Evolutionary conservation across 2,329 filamentous ascomycete genomes (phyloP).

Genomic region (Diplodia intermedia): DNA sequence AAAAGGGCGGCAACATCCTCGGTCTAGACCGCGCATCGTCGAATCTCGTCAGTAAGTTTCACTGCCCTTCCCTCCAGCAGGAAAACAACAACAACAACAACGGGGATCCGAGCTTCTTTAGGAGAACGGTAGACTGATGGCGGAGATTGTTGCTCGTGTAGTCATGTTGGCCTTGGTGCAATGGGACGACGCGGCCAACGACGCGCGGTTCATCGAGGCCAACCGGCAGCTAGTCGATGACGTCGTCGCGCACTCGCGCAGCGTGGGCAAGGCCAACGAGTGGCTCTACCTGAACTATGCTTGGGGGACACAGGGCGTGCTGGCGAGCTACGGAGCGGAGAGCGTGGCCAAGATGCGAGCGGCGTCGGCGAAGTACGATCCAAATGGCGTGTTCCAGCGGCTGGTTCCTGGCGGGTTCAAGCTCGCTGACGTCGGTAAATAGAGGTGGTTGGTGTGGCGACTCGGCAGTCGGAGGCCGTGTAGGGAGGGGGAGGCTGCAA

Average conservation of each 20-base stretch:
- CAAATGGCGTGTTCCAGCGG: conserved; percentile 39
- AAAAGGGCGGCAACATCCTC: conserved; percentile 35
- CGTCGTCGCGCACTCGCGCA: neutral
- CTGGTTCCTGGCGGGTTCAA: conserved; percentile 42
- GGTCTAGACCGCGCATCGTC: conserved; percentile 35
- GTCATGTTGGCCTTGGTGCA: neutral
- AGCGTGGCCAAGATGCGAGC: conserved; percentile 32
- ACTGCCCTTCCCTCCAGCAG: neutral
- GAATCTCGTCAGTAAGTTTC: conserved; percentile 32
- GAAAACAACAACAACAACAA: no score
- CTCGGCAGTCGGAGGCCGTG: neutral
- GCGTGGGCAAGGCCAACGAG: neutral
- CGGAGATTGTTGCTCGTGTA: neutral
- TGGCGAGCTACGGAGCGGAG: conserved; percentile 38
- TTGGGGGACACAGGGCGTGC: conserved; percentile 31
- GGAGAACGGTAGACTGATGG: neutral
- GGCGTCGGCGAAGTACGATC: conserved; percentile 35
- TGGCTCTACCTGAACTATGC: conserved; percentile 31
- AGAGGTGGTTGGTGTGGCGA: neutral
- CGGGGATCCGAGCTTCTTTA: neutral
- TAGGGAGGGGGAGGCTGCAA: no score
- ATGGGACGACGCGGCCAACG: neutral
- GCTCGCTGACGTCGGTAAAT: conserved; percentile 34
- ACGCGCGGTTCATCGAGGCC: neutral
- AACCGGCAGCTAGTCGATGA: neutral